Evolutionary conservation across 1,284 basidiomycete genomes (phyloP).

Genomic region (Marasmius sp.): DNA sequence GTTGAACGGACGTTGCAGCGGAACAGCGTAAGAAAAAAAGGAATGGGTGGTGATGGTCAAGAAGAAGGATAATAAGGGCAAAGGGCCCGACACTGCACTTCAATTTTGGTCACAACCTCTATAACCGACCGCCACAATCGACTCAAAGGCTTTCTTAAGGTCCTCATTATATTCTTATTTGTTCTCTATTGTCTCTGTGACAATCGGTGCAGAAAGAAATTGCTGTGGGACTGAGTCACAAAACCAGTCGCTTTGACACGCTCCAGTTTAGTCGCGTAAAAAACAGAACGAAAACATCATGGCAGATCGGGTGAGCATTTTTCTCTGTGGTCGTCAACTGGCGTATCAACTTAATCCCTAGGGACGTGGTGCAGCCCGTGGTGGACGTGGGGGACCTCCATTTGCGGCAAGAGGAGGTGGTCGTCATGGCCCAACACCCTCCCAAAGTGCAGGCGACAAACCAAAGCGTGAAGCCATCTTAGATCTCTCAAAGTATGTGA

Average conservation of each 20-base stretch:
- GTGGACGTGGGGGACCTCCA: slow-evolving; percentile 35
- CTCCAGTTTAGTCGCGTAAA: neutral
- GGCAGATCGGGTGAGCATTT: slow-evolving; percentile 59
- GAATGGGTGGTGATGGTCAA: slow-evolving; percentile 12
- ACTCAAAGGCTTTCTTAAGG: neutral
- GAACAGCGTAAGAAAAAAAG: slow-evolving; percentile 5
- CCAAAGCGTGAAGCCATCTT: slow-evolving; percentile 95
- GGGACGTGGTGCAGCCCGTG: slow-evolving; percentile 54
- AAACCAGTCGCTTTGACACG: neutral
- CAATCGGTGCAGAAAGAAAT: neutral
- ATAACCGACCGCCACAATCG: neutral
- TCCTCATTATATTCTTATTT: neutral
- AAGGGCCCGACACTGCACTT: slow-evolving; percentile 6
- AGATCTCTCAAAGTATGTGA: slow-evolving; percentile 92
- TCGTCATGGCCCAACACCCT: slow-evolving; percentile 35
- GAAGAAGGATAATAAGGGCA: slow-evolving; percentile 7
- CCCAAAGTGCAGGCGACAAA: slow-evolving; percentile 69
- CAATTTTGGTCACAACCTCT: slow-evolving; percentile 2
- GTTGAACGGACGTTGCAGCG: slow-evolving; percentile 12
- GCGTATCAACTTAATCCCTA: slow-evolving; percentile 37
- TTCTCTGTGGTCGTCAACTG: slow-evolving; percentile 18
- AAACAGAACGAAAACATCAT: slow-evolving; percentile 22
- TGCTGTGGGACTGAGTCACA: neutral
- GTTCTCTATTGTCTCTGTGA: neutral
- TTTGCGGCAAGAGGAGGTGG: slow-evolving; percentile 36